Conservation (phyloP, 1,139 yeast genomes). For the Kodamaea sp. region DNA sequence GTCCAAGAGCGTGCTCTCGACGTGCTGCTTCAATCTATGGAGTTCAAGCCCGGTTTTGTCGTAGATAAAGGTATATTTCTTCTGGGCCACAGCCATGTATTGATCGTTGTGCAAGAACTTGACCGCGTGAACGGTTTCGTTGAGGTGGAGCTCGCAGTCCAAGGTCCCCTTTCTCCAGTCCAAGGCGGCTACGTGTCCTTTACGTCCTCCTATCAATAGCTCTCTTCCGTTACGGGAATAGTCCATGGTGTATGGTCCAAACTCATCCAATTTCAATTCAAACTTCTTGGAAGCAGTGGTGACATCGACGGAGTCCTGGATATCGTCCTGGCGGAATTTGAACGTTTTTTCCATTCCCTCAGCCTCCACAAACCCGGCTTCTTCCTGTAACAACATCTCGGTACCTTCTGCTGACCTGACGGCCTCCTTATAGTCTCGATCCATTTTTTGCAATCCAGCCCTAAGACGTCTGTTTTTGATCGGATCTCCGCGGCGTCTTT, state of each 20-base stretch:
- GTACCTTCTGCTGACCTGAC: constrained; percentile 81
- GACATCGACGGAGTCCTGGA: constrained; percentile 75
- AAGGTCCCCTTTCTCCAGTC: constrained; percentile 92
- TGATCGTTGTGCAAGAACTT: constrained; percentile 90
- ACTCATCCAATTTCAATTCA: constrained; percentile 68
- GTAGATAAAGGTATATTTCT: constrained; percentile 89
- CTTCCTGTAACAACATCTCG: constrained; percentile 81
- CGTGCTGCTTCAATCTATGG: constrained; percentile 87
- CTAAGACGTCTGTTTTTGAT: constrained; percentile 64
- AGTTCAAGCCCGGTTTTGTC: constrained; percentile 90
- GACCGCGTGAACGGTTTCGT: constrained; percentile 89
- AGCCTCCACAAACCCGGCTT: constrained; percentile 83
- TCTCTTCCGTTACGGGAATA: constrained; percentile 88
- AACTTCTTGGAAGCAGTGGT: constrained; percentile 75
- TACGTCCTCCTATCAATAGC: constrained; percentile 78
- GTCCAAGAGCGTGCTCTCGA: constrained; percentile 80
- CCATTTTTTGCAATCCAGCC: constrained; percentile 65
- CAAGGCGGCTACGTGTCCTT: constrained; percentile 94
- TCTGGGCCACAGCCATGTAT: constrained; percentile 95
- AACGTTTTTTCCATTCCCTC: constrained; percentile 92
- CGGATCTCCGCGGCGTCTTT: constrained; percentile 1
- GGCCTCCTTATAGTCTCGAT: constrained; percentile 75
- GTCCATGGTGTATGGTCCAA: constrained; percentile 85
- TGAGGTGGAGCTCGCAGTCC: constrained; percentile 78
- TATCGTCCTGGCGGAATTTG: constrained; percentile 81